These are phyloP conservation scores for Cutaneotrichosporon dermatis DNA, from an alignment of 1,284 basidiomycete species.

Conservation along the genomic window DNA sequence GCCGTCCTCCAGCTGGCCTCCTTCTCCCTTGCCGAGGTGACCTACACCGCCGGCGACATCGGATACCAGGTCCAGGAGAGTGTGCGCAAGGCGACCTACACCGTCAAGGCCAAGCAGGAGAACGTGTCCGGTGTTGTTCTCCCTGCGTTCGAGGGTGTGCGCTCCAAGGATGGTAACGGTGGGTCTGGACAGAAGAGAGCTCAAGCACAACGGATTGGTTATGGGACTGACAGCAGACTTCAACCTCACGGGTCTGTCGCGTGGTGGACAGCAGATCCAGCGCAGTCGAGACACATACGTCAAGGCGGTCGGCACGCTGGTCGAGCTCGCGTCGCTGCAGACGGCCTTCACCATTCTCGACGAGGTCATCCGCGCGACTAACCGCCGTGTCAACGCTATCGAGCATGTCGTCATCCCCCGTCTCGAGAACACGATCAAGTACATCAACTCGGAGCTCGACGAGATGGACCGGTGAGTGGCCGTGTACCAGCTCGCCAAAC, in stretches of 20 bases:
- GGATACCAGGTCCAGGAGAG: constrained; percentile 81
- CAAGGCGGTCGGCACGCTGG: constrained; percentile 93
- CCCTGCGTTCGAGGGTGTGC: constrained; percentile 88
- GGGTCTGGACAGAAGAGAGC: constrained; percentile 31
- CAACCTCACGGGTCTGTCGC: constrained; percentile 92
- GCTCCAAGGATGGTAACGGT: constrained; percentile 71
- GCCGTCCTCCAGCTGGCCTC: constrained; percentile 97
- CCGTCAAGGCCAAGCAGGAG: constrained; percentile 91
- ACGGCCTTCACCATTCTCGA: constrained; percentile 98
- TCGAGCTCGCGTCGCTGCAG: constrained; percentile 93
- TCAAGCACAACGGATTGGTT: no score
- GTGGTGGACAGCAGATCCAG: constrained; percentile 94
- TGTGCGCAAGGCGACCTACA: constrained; percentile 71
- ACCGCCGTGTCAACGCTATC: constrained; percentile 96
- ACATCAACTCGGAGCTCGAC: constrained; percentile 92
- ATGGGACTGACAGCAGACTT: constrained; percentile 69
- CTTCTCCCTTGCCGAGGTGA: constrained; percentile 97
- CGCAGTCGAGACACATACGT: constrained; percentile 92
- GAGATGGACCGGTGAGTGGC: constrained; percentile 75
- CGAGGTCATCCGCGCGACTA: constrained; percentile 97
- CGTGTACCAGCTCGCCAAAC: background rate
- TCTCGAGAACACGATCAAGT: constrained; percentile 95
- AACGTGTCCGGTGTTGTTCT: constrained; percentile 98
- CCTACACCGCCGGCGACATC: constrained; percentile 95
- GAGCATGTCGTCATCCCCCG: constrained; percentile 96